phyloP scores from a whole-genome alignment of 179 eudicot genomes.

The Silene coronaria region DNA sequence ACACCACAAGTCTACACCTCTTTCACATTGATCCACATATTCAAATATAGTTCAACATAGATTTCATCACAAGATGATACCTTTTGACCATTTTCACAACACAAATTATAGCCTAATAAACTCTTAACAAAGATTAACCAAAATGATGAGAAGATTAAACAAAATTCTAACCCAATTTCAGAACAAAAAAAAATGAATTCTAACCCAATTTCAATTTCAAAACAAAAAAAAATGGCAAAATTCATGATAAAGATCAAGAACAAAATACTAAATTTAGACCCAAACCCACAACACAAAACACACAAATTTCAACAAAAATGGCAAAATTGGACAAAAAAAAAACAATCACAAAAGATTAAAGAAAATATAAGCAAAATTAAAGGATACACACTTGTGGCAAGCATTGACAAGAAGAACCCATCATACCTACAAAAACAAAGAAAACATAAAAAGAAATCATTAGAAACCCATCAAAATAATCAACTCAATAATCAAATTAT shows the following conservation, averaged over 20 bases:
- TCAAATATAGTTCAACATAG: not conserved
- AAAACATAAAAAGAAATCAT: not conserved
- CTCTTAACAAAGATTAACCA: not conserved
- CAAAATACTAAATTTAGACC: not conserved
- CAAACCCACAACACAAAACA: not conserved
- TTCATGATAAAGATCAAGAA: not conserved
- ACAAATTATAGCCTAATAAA: not conserved
- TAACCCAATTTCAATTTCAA: constrained; percentile 1
- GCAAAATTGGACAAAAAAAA: not conserved
- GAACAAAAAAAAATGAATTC: not conserved
- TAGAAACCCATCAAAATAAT: constrained; percentile 10
- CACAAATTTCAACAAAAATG: not conserved
- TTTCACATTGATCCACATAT: not conserved
- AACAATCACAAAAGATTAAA: not conserved
- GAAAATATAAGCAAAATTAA: constrained; percentile 18
- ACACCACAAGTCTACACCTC: not conserved
- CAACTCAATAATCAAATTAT: not conserved
- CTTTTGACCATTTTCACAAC: not conserved
- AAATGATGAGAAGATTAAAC: not conserved
- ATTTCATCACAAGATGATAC: not conserved
- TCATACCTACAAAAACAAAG: constrained; percentile 65
- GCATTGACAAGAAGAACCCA: constrained; percentile 97
- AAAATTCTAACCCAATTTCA: constrained; percentile 1
- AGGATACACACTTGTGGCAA: constrained; percentile 96
- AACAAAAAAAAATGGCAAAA: not conserved